Conservation (phyloP, 2,329 filamentous ascomycete genomes). For the Penicillium digitatum region DNA sequence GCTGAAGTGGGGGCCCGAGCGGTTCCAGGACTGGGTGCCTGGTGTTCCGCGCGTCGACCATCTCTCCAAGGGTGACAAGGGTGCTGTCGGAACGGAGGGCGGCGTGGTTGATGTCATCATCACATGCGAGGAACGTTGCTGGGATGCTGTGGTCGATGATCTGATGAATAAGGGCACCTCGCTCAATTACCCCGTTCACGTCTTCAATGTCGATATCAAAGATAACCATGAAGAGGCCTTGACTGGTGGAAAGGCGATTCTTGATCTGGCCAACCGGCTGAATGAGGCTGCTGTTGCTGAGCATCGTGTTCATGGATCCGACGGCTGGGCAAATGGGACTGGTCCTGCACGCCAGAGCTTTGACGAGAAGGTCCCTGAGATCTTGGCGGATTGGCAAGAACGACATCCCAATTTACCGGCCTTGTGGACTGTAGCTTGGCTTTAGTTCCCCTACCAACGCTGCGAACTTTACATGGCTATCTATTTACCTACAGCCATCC, state of each 20-base stretch:
- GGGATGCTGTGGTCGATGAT: slow-evolving; percentile 96
- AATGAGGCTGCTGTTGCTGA: slow-evolving; percentile 79
- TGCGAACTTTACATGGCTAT: not conserved
- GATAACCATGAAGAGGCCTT: slow-evolving; percentile 97
- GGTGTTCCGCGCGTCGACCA: slow-evolving; percentile 78
- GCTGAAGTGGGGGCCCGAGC: slow-evolving; percentile 92
- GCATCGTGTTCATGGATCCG: slow-evolving; percentile 60
- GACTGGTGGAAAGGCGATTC: slow-evolving; percentile 82
- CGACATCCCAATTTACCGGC: slow-evolving; percentile 87
- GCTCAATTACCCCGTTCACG: slow-evolving; percentile 88
- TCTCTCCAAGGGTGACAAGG: slow-evolving; percentile 64
- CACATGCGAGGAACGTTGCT: slow-evolving; percentile 95
- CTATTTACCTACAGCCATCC: not conserved
- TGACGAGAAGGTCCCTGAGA: slow-evolving; percentile 88
- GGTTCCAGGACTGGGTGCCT: slow-evolving; percentile 96
- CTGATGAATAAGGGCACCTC: slow-evolving; percentile 78
- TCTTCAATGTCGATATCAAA: slow-evolving; percentile 97
- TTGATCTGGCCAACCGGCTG: slow-evolving; percentile 81
- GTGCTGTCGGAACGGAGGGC: slow-evolving; percentile 74
- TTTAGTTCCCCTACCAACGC: slow-evolving; percentile 49
- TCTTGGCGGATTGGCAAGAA: slow-evolving; percentile 90
- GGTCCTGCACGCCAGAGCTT: slow-evolving; percentile 69
- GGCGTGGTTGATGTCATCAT: slow-evolving; percentile 92
- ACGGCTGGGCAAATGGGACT: slow-evolving; percentile 66
- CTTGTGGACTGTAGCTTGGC: slow-evolving; percentile 93